Percentiles rank a stretch among this genome's conserved stretches.
phyloP scores from a whole-genome alignment of 139 green algal genomes.

The Micractinium conductrix region DNA sequence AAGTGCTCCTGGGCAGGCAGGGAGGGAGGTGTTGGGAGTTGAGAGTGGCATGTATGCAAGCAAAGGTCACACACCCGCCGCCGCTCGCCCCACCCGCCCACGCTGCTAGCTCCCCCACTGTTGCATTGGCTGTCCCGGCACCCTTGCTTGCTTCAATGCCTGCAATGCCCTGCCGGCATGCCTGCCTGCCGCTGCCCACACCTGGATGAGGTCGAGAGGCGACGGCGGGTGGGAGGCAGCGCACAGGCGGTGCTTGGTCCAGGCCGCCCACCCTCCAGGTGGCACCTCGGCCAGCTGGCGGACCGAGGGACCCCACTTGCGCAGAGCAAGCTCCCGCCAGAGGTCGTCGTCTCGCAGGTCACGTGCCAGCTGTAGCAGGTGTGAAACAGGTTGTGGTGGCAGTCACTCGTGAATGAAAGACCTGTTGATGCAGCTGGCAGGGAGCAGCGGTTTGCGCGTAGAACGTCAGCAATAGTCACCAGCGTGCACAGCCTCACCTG shows the following conservation, averaged over 20 bases:
- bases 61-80: background rate
- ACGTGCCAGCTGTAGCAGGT: background rate
- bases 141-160: background rate
- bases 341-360: slow-evolving; percentile 36
- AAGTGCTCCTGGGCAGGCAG: background rate
- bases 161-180: background rate
- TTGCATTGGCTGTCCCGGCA: too few species aligned
- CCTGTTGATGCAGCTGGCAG: too few species aligned
- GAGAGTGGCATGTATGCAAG: background rate
- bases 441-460: too few species aligned
- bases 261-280: slow-evolving; percentile 25
- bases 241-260: slow-evolving; percentile 33
- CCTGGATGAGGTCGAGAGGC: slow-evolving; percentile 49
- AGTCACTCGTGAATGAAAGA: too few species aligned
- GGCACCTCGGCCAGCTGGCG: background rate
- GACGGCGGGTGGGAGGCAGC: slow-evolving; percentile 9
- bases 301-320: slow-evolving; percentile 40
- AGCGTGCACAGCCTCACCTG: background rate
- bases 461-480: too few species aligned
- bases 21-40: background rate
- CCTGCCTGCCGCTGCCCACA: slow-evolving; percentile 39
- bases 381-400: too few species aligned
- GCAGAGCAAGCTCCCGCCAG: slow-evolving; percentile 41
- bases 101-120: too few species aligned
- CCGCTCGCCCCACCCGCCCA: background rate